Percentiles rank a stretch among this genome's conserved stretches.
Conservation (phyloP, 345 rosid species). For the Aquilaria yunnanensis region DNA sequence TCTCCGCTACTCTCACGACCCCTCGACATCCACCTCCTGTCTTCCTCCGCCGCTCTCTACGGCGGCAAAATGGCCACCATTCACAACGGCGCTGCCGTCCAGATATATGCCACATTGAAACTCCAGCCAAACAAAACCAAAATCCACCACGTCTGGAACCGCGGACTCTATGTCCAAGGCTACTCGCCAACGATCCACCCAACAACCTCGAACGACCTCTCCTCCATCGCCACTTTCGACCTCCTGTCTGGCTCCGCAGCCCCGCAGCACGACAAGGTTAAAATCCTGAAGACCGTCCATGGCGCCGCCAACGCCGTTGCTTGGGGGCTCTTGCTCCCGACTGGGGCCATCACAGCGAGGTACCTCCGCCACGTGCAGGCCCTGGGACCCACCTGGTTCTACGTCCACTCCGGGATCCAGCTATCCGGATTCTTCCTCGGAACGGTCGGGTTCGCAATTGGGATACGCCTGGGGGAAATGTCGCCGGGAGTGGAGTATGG, state of each 20-base stretch:
- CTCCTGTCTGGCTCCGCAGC: slow-evolving; percentile 56
- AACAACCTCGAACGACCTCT: slow-evolving; percentile 72
- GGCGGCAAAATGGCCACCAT: slow-evolving; percentile 90
- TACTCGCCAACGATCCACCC: slow-evolving; percentile 98
- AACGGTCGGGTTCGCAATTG: slow-evolving; percentile 63
- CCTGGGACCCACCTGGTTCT: slow-evolving; percentile 85
- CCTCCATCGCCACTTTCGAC: slow-evolving; percentile 69
- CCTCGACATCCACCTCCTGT: slow-evolving; percentile 56
- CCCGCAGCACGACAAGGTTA: slow-evolving; percentile 21
- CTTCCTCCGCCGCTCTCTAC: slow-evolving; percentile 78
- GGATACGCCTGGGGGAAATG: slow-evolving; percentile 58
- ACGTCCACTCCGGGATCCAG: slow-evolving; percentile 67
- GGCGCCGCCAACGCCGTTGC: slow-evolving; percentile 61
- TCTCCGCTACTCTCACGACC: slow-evolving; percentile 78
- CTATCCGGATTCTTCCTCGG: slow-evolving; percentile 55
- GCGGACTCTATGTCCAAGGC: slow-evolving; percentile 96
- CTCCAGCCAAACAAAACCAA: slow-evolving; percentile 57
- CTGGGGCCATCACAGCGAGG: slow-evolving; percentile 62
- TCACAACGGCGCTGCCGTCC: slow-evolving; percentile 71
- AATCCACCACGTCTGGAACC: slow-evolving; percentile 85
- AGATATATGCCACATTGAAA: slow-evolving; percentile 62
- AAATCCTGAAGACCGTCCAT: slow-evolving; percentile 43
- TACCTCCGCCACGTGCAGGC: slow-evolving; percentile 68
- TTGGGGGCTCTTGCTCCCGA: slow-evolving; percentile 74
- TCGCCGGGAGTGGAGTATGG: slow-evolving; percentile 71